phyloP scores from a whole-genome alignment of 164 flowering plant genomes.

The Santalum album region DNA sequence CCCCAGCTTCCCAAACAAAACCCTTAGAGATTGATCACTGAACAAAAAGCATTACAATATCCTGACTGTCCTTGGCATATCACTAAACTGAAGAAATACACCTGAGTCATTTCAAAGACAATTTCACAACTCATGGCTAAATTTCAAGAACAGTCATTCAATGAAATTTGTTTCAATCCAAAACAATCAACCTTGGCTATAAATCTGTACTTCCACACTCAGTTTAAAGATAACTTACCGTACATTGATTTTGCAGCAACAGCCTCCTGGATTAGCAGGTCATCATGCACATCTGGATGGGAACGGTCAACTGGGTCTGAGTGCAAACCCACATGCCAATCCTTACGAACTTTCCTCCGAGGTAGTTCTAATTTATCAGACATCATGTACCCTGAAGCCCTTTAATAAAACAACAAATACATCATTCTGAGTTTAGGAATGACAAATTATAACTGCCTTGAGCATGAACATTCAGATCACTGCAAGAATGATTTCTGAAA shows the following conservation, averaged over 20 bases:
- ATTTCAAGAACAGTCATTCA: too few species aligned
- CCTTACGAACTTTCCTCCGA: conserved; percentile 69
- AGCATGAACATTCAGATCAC: neutral
- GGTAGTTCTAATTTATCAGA: conserved; percentile 78
- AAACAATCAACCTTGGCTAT: too few species aligned
- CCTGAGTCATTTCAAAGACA: too few species aligned
- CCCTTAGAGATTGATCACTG: too few species aligned
- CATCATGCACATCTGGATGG: conserved; percentile 96
- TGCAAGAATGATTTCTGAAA: neutral
- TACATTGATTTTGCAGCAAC: conserved; percentile 24
- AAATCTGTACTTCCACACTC: too few species aligned
- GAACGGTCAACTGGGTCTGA: conserved; percentile 81
- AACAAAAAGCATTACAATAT: too few species aligned
- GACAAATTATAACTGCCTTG: neutral
- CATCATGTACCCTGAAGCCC: conserved; percentile 96
- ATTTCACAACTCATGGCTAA: too few species aligned
- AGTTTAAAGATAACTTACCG: conserved; percentile 19
- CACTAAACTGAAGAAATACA: too few species aligned
- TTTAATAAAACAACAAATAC: conserved; percentile 20
- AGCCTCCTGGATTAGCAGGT: conserved; percentile 55
- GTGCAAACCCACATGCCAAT: conserved; percentile 86
- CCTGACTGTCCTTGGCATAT: too few species aligned
- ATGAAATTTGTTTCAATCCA: too few species aligned
- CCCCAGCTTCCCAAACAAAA: too few species aligned
- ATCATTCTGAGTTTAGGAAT: neutral